Base-by-base conservation (phyloP, 129 eudicot species). In the Flaveria linearis region DNA sequence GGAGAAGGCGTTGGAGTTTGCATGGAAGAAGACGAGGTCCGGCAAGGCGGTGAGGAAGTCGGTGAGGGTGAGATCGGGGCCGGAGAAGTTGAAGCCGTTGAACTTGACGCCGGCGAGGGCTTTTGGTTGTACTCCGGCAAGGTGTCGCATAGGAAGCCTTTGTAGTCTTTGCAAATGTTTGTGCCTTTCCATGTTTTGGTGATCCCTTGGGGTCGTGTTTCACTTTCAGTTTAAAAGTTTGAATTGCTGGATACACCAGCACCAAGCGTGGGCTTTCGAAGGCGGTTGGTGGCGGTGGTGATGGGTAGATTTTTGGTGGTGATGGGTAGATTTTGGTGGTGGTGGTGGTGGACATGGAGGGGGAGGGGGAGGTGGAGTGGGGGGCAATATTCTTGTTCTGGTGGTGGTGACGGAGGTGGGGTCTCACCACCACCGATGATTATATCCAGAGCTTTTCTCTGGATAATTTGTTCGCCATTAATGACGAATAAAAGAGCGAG, bases 1-100 rank as follows among this genome's bases (percentile, higher is more conserved):
- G 41, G 47, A n/a, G 49, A 86, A 65, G 58, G 53, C 51, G 82
- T 86, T 86, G 75, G 90, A 83, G 76, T 86, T 86, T 56, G 86
- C 90, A 43, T 86, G 90, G 76, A 86, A 84, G 55, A 83, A 26
- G 1, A 84, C 83, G n/a, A 88, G 36, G 73, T 88, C 93, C 0
- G 80, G 74, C 2, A 88, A 66, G 3, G 69, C 39, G 22, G 13
- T 42, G 15, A 87, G 68, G 67, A 86, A 71, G 7, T 74, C 85
- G 5, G 68, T 1, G 10, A 81, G 51, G 83, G 75, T 66, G 46
- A 72, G 72, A 41, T 68, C 2, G 0, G 77, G 67, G 20, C 89
- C 91, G 9, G 8, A 0, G 1, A 89, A 55, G n/a, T 51, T 45
- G 1, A 4, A 70, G 60, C 77, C 75, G 60, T 88, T 88, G 76